A percentile compares a stretch with the other conserved stretches of the same genome.
These are phyloP conservation scores for Phyllosticta citriasiana DNA, from an alignment of 2,329 filamentous ascomycete genomes.

Conservation along the genomic window DNA sequence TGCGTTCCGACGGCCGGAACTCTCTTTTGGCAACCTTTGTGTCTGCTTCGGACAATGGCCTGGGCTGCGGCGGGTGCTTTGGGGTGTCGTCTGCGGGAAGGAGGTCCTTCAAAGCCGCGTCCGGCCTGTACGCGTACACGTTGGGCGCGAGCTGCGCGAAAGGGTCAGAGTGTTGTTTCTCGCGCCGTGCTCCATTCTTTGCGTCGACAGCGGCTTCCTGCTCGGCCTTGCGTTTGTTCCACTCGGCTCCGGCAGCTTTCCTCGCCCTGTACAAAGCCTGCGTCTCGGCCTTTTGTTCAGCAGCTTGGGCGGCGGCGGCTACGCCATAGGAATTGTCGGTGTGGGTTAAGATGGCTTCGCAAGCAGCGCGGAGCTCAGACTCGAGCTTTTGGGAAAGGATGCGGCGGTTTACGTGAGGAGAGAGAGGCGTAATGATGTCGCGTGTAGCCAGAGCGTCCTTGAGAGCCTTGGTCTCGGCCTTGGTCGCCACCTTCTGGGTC, in stretches of 20 bases:
- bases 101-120: slow-evolving; percentile 19
- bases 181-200: slow-evolving; percentile 17
- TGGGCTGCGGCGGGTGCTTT: slow-evolving; percentile 14
- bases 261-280: slow-evolving; percentile 17
- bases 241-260: slow-evolving; percentile 13
- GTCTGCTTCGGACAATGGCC: slow-evolving; percentile 12
- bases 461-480: slow-evolving; percentile 19
- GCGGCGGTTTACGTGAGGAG: slow-evolving; percentile 35
- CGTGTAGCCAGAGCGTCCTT: slow-evolving; percentile 20
- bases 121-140: slow-evolving; percentile 17
- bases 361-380: slow-evolving; percentile 36
- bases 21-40: slow-evolving; percentile 10
- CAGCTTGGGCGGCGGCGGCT: slow-evolving; percentile 16
- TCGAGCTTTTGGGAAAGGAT: slow-evolving; percentile 33
- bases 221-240: slow-evolving; percentile 13
- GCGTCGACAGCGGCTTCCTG: slow-evolving; percentile 13
- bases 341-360: slow-evolving; percentile 31
- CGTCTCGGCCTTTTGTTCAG: slow-evolving; percentile 27
- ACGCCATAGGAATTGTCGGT: slow-evolving; percentile 31
- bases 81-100: slow-evolving; percentile 12
- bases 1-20: slow-evolving; percentile 9
- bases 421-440: slow-evolving; percentile 26
- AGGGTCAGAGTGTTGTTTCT: slow-evolving; percentile 18
- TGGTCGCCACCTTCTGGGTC: slow-evolving; percentile 25
- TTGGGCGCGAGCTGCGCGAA: slow-evolving; percentile 18